Evolutionary conservation across 768 basidiomycete species (phyloP).

Genomic region (Atractiella rhizophila): DNA sequence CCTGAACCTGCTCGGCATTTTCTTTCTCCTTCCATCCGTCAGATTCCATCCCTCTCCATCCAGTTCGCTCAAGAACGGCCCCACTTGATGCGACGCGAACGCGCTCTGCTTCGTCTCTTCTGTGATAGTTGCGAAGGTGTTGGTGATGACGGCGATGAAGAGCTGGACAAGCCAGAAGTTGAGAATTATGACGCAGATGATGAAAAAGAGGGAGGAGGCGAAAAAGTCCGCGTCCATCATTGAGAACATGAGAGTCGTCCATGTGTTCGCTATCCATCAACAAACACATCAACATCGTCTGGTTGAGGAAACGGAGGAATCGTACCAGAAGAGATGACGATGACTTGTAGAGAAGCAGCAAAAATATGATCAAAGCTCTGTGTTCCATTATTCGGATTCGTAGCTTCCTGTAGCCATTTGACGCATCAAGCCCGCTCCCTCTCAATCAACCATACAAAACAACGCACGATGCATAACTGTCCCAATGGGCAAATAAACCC

Average conservation of each 20-base stretch:
- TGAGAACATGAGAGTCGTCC: constrained; percentile 40
- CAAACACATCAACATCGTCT: no score
- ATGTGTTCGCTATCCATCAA: constrained; percentile 19
- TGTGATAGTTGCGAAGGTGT: constrained; percentile 68
- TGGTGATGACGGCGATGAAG: constrained; percentile 85
- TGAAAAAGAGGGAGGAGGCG: constrained; percentile 64
- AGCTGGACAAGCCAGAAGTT: constrained; percentile 35
- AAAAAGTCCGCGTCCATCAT: constrained; percentile 79
- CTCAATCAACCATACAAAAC: neutral
- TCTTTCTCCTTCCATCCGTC: neutral
- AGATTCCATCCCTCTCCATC: neutral
- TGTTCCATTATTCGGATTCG: constrained; percentile 39
- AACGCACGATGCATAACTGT: constrained; percentile 46
- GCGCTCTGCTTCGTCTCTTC: constrained; percentile 69
- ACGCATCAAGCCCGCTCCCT: neutral
- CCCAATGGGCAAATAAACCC: constrained; percentile 77
- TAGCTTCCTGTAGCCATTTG: constrained; percentile 28
- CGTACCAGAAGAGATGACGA: constrained; percentile 35
- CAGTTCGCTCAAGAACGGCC: neutral
- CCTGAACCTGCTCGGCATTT: neutral
- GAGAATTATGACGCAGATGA: constrained; percentile 53
- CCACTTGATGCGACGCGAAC: constrained; percentile 31
- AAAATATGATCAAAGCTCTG: constrained; percentile 79
- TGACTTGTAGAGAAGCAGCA: constrained; percentile 49
- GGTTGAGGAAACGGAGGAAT: neutral